Evolutionary conservation across 2,329 filamentous ascomycete species (phyloP), one percentile per base, ranked within the genome.

Genomic region (Colletotrichum endophyticum): DNA sequence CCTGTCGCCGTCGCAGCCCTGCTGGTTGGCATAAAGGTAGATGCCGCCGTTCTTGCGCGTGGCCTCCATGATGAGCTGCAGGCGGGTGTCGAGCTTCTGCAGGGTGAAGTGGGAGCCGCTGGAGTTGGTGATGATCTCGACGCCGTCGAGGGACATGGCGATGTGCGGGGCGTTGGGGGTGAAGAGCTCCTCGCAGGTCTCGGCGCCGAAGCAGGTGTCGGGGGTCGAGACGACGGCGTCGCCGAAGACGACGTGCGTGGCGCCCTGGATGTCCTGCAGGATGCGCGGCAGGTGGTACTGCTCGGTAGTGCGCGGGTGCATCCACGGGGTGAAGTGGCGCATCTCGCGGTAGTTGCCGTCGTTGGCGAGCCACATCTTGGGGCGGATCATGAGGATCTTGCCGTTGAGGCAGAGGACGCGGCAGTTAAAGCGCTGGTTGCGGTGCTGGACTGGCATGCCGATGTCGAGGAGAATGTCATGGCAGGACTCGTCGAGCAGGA

Each of bases 101-200:
- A 84, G 77, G 22, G 79, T 79, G 80, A 92, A 91, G 82, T 96
- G 95, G 15, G 89, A 92, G 8, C 92, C 94, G 70, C 89, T 92
- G 5, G 89, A 92, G 83, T 96, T 96, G 11, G 92, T 91, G 78
- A 95, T 90, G 71, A 95, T 92, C 80, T 95, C 95, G 8, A 92
- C 91, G 6, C 95, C 95, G 79, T 77, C 75, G n/a, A 77, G 22
- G 86, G 75, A 73, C 79, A 81, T 81, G 61, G 66, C 73, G 27
- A 79, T 80, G 39, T 81, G 80, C 19, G 84, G 83, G 19, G 80
- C 75, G 8, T 88, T 86, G 3, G 91, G 90, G 8, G 91, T 92
- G 81, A 92, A 94, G 3, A 94, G 85, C 80, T 94, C 92, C 82
- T 95, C 73, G 78, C 93, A 95, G 0, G 92, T 94, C 84, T 78